phyloP scores from a whole-genome alignment of 2,329 filamentous ascomycete species.

The Microascus cirrosus region DNA sequence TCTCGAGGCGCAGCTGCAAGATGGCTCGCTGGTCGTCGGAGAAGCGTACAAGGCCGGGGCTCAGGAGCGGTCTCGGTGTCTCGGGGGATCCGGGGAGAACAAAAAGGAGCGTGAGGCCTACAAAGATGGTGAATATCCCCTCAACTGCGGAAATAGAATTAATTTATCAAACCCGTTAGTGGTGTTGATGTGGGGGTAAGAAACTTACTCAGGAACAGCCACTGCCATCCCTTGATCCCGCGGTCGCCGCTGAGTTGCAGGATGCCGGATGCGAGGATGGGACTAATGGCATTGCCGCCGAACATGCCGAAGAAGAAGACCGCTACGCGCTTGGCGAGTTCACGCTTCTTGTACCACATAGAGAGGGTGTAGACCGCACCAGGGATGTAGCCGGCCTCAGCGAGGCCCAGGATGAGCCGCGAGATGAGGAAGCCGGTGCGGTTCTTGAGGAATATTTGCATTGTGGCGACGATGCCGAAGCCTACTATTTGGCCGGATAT shows the following conservation, averaged over 20 bases:
- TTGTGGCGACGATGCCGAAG: conserved; percentile 32
- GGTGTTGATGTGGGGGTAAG: not conserved
- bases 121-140: conserved; percentile 28
- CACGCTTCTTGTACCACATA: conserved; percentile 34
- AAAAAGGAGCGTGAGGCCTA: conserved; percentile 25
- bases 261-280: conserved; percentile 34
- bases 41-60: conserved; percentile 25
- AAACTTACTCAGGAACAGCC: conserved; percentile 33
- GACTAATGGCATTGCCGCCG: conserved; percentile 34
- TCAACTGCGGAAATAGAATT: conserved; percentile 21
- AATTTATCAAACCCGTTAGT: not conserved
- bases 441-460: conserved; percentile 30
- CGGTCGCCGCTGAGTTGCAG: conserved; percentile 27
- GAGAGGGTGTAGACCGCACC: conserved; percentile 38
- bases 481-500: conserved; percentile 34
- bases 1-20: conserved; percentile 21
- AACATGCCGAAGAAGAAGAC: conserved; percentile 44
- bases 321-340: conserved; percentile 33
- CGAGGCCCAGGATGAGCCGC: conserved; percentile 31
- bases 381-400: conserved; percentile 40
- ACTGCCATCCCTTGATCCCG: conserved; percentile 35
- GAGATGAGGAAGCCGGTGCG: conserved; percentile 31
- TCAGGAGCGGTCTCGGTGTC: conserved; percentile 23
- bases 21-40: conserved; percentile 18
- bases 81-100: conserved; percentile 31